Conservation (phyloP, 225 moss, liverwort and hornwort species). For the Bryum argenteum region DNA sequence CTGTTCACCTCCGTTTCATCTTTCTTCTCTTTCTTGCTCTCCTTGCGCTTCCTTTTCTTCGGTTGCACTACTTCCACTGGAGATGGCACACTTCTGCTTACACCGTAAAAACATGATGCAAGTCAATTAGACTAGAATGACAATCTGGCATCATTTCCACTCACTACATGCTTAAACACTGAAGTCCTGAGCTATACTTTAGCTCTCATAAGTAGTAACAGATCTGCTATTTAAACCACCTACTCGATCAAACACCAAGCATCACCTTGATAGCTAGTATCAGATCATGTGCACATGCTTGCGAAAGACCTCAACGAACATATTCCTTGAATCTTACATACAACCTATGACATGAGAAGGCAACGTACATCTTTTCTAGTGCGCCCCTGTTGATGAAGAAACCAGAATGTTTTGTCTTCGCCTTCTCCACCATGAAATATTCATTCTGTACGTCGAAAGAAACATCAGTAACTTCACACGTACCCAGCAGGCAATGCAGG, state of each 20-base stretch:
- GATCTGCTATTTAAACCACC: constrained; percentile 16
- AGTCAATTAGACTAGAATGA: constrained; percentile 24
- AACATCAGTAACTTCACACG: neutral
- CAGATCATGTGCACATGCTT: constrained; percentile 5
- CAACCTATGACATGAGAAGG: constrained; percentile 22
- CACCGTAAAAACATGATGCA: constrained; percentile 22
- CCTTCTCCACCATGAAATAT: constrained; percentile 87
- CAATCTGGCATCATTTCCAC: constrained; percentile 1
- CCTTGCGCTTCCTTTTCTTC: constrained; percentile 80
- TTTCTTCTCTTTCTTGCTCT: constrained; percentile 67
- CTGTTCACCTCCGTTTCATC: constrained; percentile 64
- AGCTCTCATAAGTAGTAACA: neutral
- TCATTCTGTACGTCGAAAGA: constrained; percentile 58
- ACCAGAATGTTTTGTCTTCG: constrained; percentile 89
- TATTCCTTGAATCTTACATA: constrained; percentile 7
- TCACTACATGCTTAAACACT: constrained; percentile 6
- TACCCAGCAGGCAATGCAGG: neutral
- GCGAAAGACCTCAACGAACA: constrained; percentile 1
- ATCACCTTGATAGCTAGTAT: constrained; percentile 15
- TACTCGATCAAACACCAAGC: constrained; percentile 2
- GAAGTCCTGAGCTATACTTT: neutral
- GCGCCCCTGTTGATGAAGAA: constrained; percentile 94
- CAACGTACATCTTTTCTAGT: constrained; percentile 86
- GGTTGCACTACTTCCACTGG: constrained; percentile 65
- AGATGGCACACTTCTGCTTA: constrained; percentile 69